Evolutionary conservation across 345 rosid species (phyloP).

Genomic region (Noccaea caerulescens): DNA sequence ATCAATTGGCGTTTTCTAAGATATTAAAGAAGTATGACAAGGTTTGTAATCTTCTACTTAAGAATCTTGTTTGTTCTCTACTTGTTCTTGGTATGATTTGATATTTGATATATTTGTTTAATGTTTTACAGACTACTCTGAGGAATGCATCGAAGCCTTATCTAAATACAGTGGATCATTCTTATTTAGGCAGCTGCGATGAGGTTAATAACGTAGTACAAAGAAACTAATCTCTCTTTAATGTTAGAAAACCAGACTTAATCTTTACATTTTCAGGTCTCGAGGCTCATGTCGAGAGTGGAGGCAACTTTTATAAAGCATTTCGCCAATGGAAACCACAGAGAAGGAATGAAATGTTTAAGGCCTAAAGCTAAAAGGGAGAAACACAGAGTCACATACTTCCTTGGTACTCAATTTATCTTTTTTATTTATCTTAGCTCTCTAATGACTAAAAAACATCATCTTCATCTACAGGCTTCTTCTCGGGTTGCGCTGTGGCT

Average conservation of each 20-base stretch:
- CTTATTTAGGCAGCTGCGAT: constrained; percentile 67
- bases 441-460: constrained; percentile 1
- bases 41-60: constrained; percentile 44
- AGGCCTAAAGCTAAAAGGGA: constrained; percentile 64
- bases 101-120: constrained; percentile 9
- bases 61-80: neutral
- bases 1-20: constrained; percentile 73
- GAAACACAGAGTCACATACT: constrained; percentile 68
- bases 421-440: neutral
- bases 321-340: constrained; percentile 72
- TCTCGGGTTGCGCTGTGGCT: constrained; percentile 67
- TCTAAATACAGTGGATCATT: constrained; percentile 63
- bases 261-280: constrained; percentile 48
- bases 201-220: constrained; percentile 50
- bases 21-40: constrained; percentile 76
- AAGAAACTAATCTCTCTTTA: neutral
- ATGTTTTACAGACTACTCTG: constrained; percentile 54
- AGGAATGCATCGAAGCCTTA: constrained; percentile 61
- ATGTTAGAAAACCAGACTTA: neutral
- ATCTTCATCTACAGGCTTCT: constrained; percentile 53
- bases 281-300: constrained; percentile 65
- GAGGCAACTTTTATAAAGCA: constrained; percentile 72
- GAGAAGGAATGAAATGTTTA: constrained; percentile 64
- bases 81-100: neutral
- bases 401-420: constrained; percentile 51